Evolutionary conservation across 169 alveolate genomes (phyloP).

Genomic region (Besnoitia besnoiti): DNA sequence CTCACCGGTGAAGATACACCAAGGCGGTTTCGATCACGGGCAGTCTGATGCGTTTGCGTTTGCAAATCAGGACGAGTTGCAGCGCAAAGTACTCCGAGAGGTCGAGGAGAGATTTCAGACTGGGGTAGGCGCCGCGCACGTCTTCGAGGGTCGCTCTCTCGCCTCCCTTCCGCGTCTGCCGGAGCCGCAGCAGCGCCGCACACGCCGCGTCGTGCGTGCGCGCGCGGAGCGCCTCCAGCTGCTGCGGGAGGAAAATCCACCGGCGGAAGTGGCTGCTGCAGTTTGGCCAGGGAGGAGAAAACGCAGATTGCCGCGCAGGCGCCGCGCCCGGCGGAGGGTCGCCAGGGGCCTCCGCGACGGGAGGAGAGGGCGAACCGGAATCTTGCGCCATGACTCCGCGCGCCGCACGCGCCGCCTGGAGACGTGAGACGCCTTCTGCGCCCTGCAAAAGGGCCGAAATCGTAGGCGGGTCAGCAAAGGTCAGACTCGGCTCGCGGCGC

Average conservation of each 20-base stretch:
- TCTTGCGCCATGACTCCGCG: too few relatives aligned
- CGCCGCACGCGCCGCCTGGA: too few relatives aligned
- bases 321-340: too few relatives aligned
- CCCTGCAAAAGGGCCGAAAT: too few relatives aligned
- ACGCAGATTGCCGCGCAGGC: too few relatives aligned
- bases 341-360: too few relatives aligned
- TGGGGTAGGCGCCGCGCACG: neutral
- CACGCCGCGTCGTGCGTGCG: constrained; percentile 32
- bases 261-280: constrained; percentile 30
- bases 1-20: constrained; percentile 47
- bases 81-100: constrained; percentile 51
- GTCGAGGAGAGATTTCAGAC: neutral
- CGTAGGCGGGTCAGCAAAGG: too few relatives aligned
- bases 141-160: constrained; percentile 21
- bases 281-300: constrained; percentile 29
- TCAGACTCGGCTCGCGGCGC: too few relatives aligned
- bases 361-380: too few relatives aligned
- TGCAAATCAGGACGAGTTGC: constrained; percentile 40
- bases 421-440: too few relatives aligned
- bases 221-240: neutral
- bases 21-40: constrained; percentile 23
- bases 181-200: neutral
- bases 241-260: constrained; percentile 25
- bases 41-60: neutral
- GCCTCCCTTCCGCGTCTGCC: neutral